Conservation (phyloP, 2,329 filamentous ascomycete species). For the Fusarium sp. region DNA sequence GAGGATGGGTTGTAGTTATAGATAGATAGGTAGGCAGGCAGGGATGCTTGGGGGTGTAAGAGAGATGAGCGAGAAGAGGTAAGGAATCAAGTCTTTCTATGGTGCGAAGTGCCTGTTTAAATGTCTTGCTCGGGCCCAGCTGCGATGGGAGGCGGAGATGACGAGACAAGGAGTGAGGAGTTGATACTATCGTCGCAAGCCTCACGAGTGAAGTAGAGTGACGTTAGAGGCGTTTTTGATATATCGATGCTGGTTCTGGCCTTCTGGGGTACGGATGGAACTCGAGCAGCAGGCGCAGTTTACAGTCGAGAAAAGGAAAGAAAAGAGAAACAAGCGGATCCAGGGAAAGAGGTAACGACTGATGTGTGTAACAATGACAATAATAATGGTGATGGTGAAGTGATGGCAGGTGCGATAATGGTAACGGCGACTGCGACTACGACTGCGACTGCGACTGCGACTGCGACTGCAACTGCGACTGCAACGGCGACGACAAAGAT, state of each 20-base stretch:
- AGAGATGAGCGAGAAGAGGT: constrained; percentile 19
- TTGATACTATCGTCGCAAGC: constrained; percentile 24
- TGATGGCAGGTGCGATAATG: too few species aligned
- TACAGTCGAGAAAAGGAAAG: constrained; percentile 14
- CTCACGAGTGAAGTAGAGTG: constrained; percentile 11
- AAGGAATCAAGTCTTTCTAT: not conserved
- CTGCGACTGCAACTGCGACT: not conserved
- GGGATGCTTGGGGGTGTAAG: not conserved
- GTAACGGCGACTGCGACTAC: not conserved
- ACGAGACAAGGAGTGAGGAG: constrained; percentile 16
- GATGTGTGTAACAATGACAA: not conserved
- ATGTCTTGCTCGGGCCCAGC: constrained; percentile 27
- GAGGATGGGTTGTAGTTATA: constrained; percentile 11
- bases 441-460: not conserved
- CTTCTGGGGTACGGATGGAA: not conserved
- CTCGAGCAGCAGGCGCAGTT: constrained; percentile 8
- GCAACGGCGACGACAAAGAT: not conserved
- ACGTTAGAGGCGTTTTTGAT: constrained; percentile 29
- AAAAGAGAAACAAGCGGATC: constrained; percentile 6
- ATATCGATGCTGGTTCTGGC: not conserved
- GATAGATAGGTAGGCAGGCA: constrained; percentile 15
- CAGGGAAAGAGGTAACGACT: constrained; percentile 1
- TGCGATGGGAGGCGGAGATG: constrained; percentile 13
- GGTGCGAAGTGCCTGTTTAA: constrained; percentile 35
- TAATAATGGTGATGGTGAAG: not conserved